Evolutionary conservation across 2,329 filamentous ascomycete genomes (phyloP).

Genomic region (Colletotrichum sansevieriae): DNA sequence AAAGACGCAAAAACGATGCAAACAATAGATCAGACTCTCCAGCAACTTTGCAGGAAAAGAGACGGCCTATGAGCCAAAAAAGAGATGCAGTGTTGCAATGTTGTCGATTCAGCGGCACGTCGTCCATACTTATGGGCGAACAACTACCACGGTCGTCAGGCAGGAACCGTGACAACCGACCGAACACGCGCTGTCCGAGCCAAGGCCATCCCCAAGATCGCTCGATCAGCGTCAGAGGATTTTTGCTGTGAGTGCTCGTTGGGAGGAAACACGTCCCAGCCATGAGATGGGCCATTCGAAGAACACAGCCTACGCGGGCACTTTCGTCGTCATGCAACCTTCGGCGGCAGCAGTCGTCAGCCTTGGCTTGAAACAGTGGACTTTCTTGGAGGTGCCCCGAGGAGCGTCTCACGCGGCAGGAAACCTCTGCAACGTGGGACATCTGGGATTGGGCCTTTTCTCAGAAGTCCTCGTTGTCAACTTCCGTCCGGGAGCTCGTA

Average conservation of each 20-base stretch:
- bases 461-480: constrained; percentile 9
- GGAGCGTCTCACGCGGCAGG: constrained; percentile 36
- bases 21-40: constrained; percentile 18
- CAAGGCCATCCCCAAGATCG: constrained; percentile 29
- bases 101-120: neutral
- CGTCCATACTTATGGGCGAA: constrained; percentile 40
- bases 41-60: constrained; percentile 6
- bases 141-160: neutral
- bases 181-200: constrained; percentile 35
- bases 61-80: neutral
- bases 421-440: constrained; percentile 14
- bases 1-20: constrained; percentile 2
- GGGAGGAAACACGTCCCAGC: too few relatives aligned
- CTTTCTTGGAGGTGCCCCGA: constrained; percentile 27
- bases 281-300: too few relatives aligned
- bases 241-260: constrained; percentile 17
- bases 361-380: constrained; percentile 38
- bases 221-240: constrained; percentile 25
- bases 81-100: constrained; percentile 28
- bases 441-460: neutral
- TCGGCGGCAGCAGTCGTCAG: constrained; percentile 29
- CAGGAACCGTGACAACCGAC: constrained; percentile 3
- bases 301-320: neutral
- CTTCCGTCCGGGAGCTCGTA: constrained; percentile 22
- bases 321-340: constrained; percentile 31